These are phyloP conservation scores for Nothomitra cinnamomea DNA, from an alignment of 2,329 filamentous ascomycete species.

Conservation along the genomic window DNA sequence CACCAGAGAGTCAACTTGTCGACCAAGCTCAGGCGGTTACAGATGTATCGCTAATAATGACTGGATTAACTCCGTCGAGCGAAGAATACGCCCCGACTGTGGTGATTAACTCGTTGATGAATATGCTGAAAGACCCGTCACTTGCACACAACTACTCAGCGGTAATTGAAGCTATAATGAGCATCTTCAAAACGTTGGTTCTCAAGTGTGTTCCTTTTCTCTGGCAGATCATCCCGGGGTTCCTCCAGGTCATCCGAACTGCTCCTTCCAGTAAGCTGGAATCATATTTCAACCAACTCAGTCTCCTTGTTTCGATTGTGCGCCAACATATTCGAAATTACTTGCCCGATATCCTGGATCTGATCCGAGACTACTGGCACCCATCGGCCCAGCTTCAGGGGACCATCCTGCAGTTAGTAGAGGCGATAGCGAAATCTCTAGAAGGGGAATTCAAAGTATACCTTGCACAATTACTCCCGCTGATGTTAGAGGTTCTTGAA, in stretches of 20 bases:
- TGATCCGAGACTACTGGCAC: conserved; percentile 84
- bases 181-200: conserved; percentile 91
- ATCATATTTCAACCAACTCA: conserved; percentile 94
- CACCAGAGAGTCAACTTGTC: conserved; percentile 60
- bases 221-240: conserved; percentile 84
- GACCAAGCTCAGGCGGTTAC: conserved; percentile 55
- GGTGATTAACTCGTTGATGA: conserved; percentile 86
- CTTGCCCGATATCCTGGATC: conserved; percentile 67
- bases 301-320: conserved; percentile 84
- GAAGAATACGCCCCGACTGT: conserved; percentile 98
- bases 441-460: conserved; percentile 98
- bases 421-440: conserved; percentile 81
- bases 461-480: conserved; percentile 67
- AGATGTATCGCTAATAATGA: conserved; percentile 96
- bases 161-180: conserved; percentile 96
- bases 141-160: conserved; percentile 79
- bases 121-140: conserved; percentile 81
- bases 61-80: conserved; percentile 83
- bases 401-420: conserved; percentile 81
- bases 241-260: conserved; percentile 72
- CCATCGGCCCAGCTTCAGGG: conserved; percentile 63
- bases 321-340: conserved; percentile 91
- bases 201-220: conserved; percentile 93
- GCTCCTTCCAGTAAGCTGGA: conserved; percentile 66
- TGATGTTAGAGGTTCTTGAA: conserved; percentile 90